A percentile compares a stretch with the other conserved stretches of the same genome.
These are phyloP conservation scores for Globisporangium acanthophoron DNA, from an alignment of 352 stramenopile species.

Conservation along the genomic window DNA sequence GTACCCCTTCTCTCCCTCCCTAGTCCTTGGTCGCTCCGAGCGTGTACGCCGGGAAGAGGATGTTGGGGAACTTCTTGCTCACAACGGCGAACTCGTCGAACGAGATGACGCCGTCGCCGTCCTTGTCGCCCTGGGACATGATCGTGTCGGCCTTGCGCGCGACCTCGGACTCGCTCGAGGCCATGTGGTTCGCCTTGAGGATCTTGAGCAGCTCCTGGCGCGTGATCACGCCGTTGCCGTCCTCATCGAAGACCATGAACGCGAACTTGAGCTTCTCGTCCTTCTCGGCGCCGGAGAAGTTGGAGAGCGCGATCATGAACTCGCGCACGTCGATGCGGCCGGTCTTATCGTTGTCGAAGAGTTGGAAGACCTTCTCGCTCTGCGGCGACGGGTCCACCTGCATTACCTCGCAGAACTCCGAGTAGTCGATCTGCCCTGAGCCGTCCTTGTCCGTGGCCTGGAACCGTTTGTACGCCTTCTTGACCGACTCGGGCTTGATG, in stretches of 20 bases:
- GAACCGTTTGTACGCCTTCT: slow-evolving; percentile 96
- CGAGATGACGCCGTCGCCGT: slow-evolving; percentile 95
- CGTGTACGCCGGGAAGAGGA: slow-evolving; percentile 89
- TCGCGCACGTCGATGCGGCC: slow-evolving; percentile 91
- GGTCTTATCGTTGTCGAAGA: slow-evolving; percentile 93
- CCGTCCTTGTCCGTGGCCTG: slow-evolving; percentile 93
- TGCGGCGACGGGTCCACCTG: slow-evolving; percentile 90
- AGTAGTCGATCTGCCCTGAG: slow-evolving; percentile 94
- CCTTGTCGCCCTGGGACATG: slow-evolving; percentile 95
- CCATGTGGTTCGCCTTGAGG: slow-evolving; percentile 95
- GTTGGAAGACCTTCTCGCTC: slow-evolving; percentile 91
- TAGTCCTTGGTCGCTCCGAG: slow-evolving; percentile 58
- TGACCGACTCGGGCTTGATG: slow-evolving; percentile 95
- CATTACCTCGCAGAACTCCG: slow-evolving; percentile 96
- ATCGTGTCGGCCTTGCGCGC: slow-evolving; percentile 95
- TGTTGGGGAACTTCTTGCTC: slow-evolving; percentile 96
- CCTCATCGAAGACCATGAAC: slow-evolving; percentile 94
- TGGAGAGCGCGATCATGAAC: slow-evolving; percentile 93
- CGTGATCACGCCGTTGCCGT: slow-evolving; percentile 93
- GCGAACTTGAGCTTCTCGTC: slow-evolving; percentile 97
- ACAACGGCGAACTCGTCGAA: slow-evolving; percentile 97
- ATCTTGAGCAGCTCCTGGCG: slow-evolving; percentile 94
- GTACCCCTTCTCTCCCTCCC: neutral
- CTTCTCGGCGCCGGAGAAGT: slow-evolving; percentile 93
- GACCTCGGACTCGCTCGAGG: slow-evolving; percentile 89